Evolutionary conservation across 202 grass and related monocot genomes (phyloP).

Genomic region (Schoenoplectus tabernaemontani): DNA sequence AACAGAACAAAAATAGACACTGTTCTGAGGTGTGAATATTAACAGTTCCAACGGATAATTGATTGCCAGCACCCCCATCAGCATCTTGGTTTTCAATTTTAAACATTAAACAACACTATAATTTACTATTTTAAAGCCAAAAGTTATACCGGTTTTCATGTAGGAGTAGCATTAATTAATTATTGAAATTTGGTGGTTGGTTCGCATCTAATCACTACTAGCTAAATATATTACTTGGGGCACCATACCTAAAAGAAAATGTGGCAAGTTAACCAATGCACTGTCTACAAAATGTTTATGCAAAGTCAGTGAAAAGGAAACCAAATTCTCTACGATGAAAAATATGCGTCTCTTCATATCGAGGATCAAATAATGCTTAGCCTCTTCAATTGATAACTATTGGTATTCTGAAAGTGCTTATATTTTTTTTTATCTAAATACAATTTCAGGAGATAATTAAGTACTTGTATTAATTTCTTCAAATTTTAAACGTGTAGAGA

Average conservation of each 20-base stretch:
- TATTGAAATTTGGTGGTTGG: neutral
- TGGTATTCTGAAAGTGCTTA: neutral
- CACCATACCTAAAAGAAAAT: neutral
- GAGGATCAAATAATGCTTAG: neutral
- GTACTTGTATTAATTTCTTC: neutral
- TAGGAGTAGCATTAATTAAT: neutral
- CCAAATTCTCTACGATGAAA: neutral
- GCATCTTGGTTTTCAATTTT: too few relatives aligned
- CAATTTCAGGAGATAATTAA: neutral
- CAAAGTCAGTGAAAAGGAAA: neutral
- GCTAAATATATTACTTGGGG: neutral
- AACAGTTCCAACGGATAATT: too few relatives aligned
- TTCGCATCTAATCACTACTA: neutral
- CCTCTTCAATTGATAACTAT: neutral
- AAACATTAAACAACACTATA: neutral
- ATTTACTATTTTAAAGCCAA: neutral
- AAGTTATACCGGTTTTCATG: neutral
- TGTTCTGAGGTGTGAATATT: too few relatives aligned
- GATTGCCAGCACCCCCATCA: too few relatives aligned
- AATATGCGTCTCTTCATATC: neutral
- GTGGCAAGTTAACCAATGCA: conserved; percentile 3
- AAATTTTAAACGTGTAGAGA: neutral
- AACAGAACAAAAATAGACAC: too few relatives aligned
- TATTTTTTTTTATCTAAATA: neutral
- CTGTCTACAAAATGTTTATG: neutral